A percentile compares a stretch with the other conserved stretches of the same genome.
Conservation (phyloP, 2,329 filamentous ascomycete genomes). For the Fusarium penzigii region DNA sequence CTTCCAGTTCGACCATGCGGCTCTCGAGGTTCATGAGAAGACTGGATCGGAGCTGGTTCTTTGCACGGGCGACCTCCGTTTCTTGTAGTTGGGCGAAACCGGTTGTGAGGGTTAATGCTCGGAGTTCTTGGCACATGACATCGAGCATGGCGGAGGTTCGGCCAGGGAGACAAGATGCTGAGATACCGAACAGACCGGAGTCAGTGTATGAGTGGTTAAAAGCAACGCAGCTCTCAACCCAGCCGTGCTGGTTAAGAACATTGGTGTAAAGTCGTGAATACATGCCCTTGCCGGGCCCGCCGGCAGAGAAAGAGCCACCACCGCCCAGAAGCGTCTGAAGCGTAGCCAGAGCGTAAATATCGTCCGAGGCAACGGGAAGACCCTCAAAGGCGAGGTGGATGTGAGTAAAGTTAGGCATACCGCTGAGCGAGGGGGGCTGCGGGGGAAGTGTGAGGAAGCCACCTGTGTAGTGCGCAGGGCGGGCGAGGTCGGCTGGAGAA, state of each 20-base stretch:
- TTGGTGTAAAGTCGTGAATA: slow-evolving; percentile 97
- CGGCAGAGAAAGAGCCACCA: slow-evolving; percentile 93
- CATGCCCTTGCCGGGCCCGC: slow-evolving; percentile 98
- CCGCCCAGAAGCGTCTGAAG: slow-evolving; percentile 94
- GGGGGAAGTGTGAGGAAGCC: slow-evolving; percentile 85
- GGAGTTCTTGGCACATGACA: slow-evolving; percentile 90
- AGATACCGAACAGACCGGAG: slow-evolving; percentile 92
- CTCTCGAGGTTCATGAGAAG: slow-evolving; percentile 97
- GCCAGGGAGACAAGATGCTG: slow-evolving; percentile 78
- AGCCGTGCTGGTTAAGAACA: slow-evolving; percentile 94
- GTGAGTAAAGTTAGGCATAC: slow-evolving; percentile 76
- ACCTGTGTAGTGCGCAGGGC: slow-evolving; percentile 83
- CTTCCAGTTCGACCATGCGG: slow-evolving; percentile 96
- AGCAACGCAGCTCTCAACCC: slow-evolving; percentile 93
- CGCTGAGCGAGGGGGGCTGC: slow-evolving; percentile 75
- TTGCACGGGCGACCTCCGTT: slow-evolving; percentile 84
- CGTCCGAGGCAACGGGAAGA: slow-evolving; percentile 82
- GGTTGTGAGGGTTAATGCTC: slow-evolving; percentile 71
- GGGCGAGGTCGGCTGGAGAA: slow-evolving; percentile 56
- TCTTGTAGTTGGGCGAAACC: slow-evolving; percentile 73
- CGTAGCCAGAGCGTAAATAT: slow-evolving; percentile 95
- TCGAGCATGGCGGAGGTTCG: slow-evolving; percentile 84
- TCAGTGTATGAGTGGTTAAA: slow-evolving; percentile 99
- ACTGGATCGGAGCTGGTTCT: slow-evolving; percentile 90
- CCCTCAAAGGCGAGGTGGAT: slow-evolving; percentile 97